A percentile compares a stretch with the other conserved stretches of the same genome.
phyloP scores from a whole-genome alignment of 1,139 yeast genomes.

The Saccharomyces pastorianus region DNA sequence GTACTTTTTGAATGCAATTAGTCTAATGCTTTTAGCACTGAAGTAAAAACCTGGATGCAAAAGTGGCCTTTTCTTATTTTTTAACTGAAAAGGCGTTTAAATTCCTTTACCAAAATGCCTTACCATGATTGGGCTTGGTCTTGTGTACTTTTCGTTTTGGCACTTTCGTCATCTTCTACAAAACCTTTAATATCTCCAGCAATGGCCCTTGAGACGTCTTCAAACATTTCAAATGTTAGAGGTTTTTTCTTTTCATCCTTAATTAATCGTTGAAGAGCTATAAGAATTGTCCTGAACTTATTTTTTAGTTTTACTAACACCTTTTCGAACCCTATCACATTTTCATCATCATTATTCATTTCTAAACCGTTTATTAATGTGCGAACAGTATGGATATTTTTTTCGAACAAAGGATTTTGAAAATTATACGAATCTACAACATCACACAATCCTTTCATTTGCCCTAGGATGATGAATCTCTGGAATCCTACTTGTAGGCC shows the following conservation, averaged over 20 bases:
- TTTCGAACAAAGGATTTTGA: conserved; percentile 9
- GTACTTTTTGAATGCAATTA: no score
- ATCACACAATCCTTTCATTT: conserved; percentile 47
- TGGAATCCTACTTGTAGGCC: conserved; percentile 79
- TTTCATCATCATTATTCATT: conserved; percentile 39
- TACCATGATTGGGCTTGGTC: conserved; percentile 29
- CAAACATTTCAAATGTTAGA: conserved; percentile 23
- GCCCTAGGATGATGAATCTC: conserved; percentile 56
- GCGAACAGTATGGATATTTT: conserved; percentile 17
- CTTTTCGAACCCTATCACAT: conserved; percentile 43
- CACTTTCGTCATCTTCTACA: conserved; percentile 21
- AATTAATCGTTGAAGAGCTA: conserved; percentile 18
- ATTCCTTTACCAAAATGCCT: no score
- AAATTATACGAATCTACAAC: conserved; percentile 16
- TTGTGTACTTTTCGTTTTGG: conserved; percentile 14
- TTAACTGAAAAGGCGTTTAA: no score
- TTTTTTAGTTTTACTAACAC: conserved; percentile 42
- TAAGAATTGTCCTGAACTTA: conserved; percentile 42
- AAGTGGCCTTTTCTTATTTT: not conserved
- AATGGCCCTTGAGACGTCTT: conserved; percentile 18
- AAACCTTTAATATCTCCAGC: conserved; percentile 28
- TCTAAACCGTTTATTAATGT: conserved; percentile 20
- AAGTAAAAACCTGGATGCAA: no score
- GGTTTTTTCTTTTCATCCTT: conserved; percentile 7
- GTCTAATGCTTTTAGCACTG: no score